Evolutionary conservation across 345 rosid species (phyloP), one percentile per base, ranked within the genome.

Genomic region (Gossypium longicalyx): DNA sequence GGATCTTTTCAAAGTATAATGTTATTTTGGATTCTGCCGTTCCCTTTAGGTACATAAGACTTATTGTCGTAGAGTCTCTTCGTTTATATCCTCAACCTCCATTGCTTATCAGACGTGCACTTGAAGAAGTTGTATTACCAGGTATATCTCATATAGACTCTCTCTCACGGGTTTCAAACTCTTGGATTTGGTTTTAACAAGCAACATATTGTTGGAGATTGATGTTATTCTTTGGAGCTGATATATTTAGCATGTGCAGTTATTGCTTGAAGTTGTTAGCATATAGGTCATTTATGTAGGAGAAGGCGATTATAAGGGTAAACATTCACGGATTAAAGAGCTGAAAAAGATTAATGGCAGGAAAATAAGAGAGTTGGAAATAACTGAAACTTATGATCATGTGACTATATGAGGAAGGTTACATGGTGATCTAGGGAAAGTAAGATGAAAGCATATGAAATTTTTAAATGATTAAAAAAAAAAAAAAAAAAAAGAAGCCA

Each of bases 81-180:
- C 97, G 97, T 57, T 82, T 94, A 80, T 94, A 84, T 83, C 98
- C 97, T 82, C 97, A 94, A 74, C 98, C 98, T 11, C 98, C 98
- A 27, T 70, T 94, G 80, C 90, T 94, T 22, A 92, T 94, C 70
- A 85, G 98, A 78, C 97, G 97, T 44, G 29, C 97, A 63, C 86
- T 92, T 51, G 85, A 89, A 77, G 70, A 90, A 41, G 97, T 92
- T 75, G 80, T 79, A 58, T 81, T 94, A 34, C 98, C 98, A 19
- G 98, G 98, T 90, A 86, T 71, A 70, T 76, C 17, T 73, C 64
- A 23, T 38, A 49, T 9, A n/a, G 12, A 56, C 65, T 22, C 25
- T 41, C 34, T 20, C 15, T 43, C 51, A 3, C 16, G 47, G 17
- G 23, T 38, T 64, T 12, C 67, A 63, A 38, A 17, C 23, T 27